These are phyloP conservation scores for Exophiala bonariae DNA, from an alignment of 2,329 filamentous ascomycete genomes.

Conservation along the genomic window DNA sequence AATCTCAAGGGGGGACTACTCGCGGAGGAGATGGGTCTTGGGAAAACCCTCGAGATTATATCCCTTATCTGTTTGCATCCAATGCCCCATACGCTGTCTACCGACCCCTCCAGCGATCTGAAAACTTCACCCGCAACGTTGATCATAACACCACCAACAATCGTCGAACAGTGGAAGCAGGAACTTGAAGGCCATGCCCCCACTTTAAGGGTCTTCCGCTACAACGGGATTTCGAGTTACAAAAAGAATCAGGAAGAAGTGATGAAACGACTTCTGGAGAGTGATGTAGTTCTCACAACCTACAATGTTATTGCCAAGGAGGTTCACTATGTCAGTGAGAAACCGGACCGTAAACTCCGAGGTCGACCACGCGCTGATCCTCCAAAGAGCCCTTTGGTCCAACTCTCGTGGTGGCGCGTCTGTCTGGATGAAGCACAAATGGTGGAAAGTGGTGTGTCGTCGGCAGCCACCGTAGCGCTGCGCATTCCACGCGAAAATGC, in stretches of 20 bases:
- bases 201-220: slow-evolving; percentile 55
- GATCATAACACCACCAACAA: slow-evolving; percentile 62
- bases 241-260: slow-evolving; percentile 38
- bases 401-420: slow-evolving; percentile 85
- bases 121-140: slow-evolving; percentile 55
- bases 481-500: slow-evolving; percentile 80
- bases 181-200: slow-evolving; percentile 61
- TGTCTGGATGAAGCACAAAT: slow-evolving; percentile 74
- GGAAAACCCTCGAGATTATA: slow-evolving; percentile 52
- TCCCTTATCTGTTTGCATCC: slow-evolving; percentile 44
- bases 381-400: slow-evolving; percentile 72
- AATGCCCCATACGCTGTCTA: slow-evolving; percentile 17
- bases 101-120: slow-evolving; percentile 28
- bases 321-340: slow-evolving; percentile 71
- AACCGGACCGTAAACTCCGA: slow-evolving; percentile 70
- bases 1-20: slow-evolving; percentile 45
- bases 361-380: slow-evolving; percentile 64
- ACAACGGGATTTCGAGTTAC: slow-evolving; percentile 51
- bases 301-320: slow-evolving; percentile 75
- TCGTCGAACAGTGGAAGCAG: slow-evolving; percentile 63
- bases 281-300: slow-evolving; percentile 62
- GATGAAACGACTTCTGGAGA: slow-evolving; percentile 46
- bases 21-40: slow-evolving; percentile 53
- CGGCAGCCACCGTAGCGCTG: slow-evolving; percentile 77
- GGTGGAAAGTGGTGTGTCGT: slow-evolving; percentile 84